Evolutionary conservation across 73 alveolate genomes (phyloP).

Genomic region (Blepharisma stoltei): DNA sequence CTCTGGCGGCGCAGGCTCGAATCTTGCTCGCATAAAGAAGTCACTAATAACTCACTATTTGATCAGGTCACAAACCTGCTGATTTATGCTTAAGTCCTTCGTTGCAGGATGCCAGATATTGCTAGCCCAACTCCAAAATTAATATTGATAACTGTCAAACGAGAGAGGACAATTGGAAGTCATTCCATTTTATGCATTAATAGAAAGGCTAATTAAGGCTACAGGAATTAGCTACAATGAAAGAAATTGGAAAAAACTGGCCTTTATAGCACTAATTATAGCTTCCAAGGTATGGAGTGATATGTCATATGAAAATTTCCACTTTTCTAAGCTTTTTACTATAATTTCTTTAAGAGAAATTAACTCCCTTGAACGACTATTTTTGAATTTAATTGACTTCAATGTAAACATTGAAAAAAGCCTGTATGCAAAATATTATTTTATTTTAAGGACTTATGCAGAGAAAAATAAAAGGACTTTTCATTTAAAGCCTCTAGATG

Average conservation of each 20-base stretch:
- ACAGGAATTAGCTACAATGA: conserved; percentile 90
- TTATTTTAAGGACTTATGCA: conserved; percentile 88
- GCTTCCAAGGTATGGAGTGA: conserved; percentile 99
- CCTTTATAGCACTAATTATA: conserved; percentile 84
- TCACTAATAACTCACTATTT: too few species aligned
- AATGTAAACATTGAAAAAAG: conserved; percentile 85
- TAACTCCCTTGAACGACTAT: conserved; percentile 92
- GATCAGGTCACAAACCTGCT: too few species aligned
- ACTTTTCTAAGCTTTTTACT: conserved; percentile 96
- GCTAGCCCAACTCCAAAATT: too few species aligned
- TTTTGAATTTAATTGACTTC: conserved; percentile 87
- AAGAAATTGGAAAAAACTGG: conserved; percentile 96
- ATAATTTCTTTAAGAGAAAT: conserved; percentile 88
- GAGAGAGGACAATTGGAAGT: too few species aligned
- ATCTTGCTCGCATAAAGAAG: too few species aligned
- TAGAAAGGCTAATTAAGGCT: conserved; percentile 89
- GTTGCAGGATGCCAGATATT: too few species aligned
- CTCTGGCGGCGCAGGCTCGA: too few species aligned
- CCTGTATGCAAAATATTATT: conserved; percentile 96
- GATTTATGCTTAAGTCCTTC: too few species aligned
- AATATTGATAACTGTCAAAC: too few species aligned
- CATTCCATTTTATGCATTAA: too few species aligned
- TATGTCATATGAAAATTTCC: conserved; percentile 97
- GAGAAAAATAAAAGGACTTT: conserved; percentile 66
- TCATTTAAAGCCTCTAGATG: conserved; percentile 71